Base-by-base conservation (phyloP, 176 grass and related monocot genomes). In the Carex pumila region DNA sequence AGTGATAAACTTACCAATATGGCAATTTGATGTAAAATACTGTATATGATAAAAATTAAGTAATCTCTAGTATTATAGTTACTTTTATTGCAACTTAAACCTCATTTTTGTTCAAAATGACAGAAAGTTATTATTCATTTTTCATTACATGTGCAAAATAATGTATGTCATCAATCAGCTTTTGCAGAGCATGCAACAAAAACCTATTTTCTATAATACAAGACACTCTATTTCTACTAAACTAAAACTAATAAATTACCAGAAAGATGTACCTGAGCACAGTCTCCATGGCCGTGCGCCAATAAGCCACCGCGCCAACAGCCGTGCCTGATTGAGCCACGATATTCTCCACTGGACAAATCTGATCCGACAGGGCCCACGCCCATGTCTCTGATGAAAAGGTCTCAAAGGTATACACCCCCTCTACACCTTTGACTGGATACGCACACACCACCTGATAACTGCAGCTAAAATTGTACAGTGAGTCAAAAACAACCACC, bases 311-410 rank as follows among this genome's bases (percentile, higher is more conserved):
- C 0, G 87, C 91, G 1, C 55, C 58, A 0, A 78, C 91, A 5
- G 84, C 89, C 0, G 89, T 89, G 0, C 91, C 91, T 0, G 94
- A 90, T 0, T 2, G 0, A 0, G 87, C 0, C 1, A 84, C 8
- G 13, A 93, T 70, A 7, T 3, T 6, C 65, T 84, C 81, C 14
- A 71, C 87, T 32, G 52, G 29, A 59, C 50, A 82, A 67, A 91
- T 31, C 11, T 12, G 81, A 1, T 0, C 6, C 2, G 53, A 39
- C 7, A 49, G 2, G 68, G 17, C 7, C 93, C 93, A 96, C 0
- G 2, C 1, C 93, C 93, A 89, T 0, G 84, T 49, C 34, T 80
- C 74, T 0, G 93, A 89, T 4, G 93, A 96, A 85, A 96, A 96
- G 57, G 89, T 64, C 85, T 88, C 85, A 57, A 91, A 91, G 0